phyloP scores from a whole-genome alignment of 2,329 filamentous ascomycete species.

The Paecilomyces variotii region DNA sequence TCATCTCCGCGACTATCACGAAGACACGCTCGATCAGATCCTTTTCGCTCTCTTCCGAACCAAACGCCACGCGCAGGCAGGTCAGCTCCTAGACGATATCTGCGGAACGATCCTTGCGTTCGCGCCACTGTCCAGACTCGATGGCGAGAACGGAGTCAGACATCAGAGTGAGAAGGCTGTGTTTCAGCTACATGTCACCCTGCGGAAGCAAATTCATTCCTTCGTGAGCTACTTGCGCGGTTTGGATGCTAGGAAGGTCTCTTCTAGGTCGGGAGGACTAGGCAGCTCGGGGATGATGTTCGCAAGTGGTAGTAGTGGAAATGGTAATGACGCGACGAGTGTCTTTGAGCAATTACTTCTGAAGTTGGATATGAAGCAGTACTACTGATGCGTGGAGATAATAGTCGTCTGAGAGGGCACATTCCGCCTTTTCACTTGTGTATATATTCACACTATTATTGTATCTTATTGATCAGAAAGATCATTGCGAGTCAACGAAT shows the following conservation, averaged over 20 bases:
- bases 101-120: constrained; percentile 67
- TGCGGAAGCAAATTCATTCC: constrained; percentile 63
- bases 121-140: constrained; percentile 36
- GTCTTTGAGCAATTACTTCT: constrained; percentile 61
- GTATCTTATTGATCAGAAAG: neutral
- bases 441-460: neutral
- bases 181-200: constrained; percentile 52
- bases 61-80: constrained; percentile 64
- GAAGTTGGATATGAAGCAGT: constrained; percentile 62
- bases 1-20: constrained; percentile 60
- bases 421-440: neutral
- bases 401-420: neutral
- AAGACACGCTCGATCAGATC: constrained; percentile 65
- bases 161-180: constrained; percentile 33
- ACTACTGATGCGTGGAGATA: constrained; percentile 50
- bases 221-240: constrained; percentile 66
- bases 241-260: constrained; percentile 56
- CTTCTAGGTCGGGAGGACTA: constrained; percentile 28
- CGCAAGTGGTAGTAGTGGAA: neutral
- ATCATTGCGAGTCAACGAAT: neutral
- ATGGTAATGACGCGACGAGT: constrained; percentile 41
- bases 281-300: constrained; percentile 16
- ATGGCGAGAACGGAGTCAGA: constrained; percentile 33
- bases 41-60: constrained; percentile 65
- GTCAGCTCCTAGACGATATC: constrained; percentile 67